phyloP scores from a whole-genome alignment of 805 yeast genomes.

The Jamesozyma hellenica region DNA sequence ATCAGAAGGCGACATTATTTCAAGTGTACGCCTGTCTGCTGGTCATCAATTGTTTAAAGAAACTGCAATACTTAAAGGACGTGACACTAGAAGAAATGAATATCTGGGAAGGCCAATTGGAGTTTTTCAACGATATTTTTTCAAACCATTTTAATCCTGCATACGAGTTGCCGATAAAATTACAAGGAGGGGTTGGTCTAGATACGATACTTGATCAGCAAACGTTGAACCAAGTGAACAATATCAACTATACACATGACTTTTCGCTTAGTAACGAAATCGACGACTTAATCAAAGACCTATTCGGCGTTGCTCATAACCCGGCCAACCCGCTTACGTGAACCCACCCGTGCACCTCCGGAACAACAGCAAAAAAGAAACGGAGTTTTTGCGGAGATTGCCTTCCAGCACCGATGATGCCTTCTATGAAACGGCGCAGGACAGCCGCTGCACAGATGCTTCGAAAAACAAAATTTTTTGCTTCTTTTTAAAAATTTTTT shows the following conservation, averaged over 20 bases:
- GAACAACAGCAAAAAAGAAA: neutral
- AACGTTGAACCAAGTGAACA: slow-evolving; percentile 20
- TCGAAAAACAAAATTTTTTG: too few species aligned
- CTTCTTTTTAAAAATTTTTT: too few species aligned
- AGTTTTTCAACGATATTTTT: slow-evolving; percentile 21
- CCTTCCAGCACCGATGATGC: neutral
- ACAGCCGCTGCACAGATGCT: neutral
- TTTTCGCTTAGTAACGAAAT: slow-evolving; percentile 30
- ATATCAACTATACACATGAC: slow-evolving; percentile 24
- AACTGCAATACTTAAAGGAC: slow-evolving; percentile 10
- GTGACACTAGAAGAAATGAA: neutral
- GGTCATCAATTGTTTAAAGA: slow-evolving; percentile 23
- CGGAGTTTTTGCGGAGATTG: neutral
- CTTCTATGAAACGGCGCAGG: neutral
- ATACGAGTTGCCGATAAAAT: slow-evolving; percentile 17
- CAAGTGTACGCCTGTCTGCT: slow-evolving; percentile 28
- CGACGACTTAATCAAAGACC: slow-evolving; percentile 28
- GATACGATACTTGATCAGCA: slow-evolving; percentile 20
- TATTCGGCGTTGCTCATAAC: slow-evolving; percentile 21
- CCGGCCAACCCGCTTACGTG: slow-evolving; percentile 8
- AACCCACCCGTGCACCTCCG: neutral
- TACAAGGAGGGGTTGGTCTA: slow-evolving; percentile 17
- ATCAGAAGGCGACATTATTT: slow-evolving; percentile 20
- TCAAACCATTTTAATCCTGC: slow-evolving; percentile 18
- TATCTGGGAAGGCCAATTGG: slow-evolving; percentile 12